These are phyloP conservation scores for Ganoderma leucocontextum DNA, from an alignment of 1,284 basidiomycete species.

Conservation along the genomic window DNA sequence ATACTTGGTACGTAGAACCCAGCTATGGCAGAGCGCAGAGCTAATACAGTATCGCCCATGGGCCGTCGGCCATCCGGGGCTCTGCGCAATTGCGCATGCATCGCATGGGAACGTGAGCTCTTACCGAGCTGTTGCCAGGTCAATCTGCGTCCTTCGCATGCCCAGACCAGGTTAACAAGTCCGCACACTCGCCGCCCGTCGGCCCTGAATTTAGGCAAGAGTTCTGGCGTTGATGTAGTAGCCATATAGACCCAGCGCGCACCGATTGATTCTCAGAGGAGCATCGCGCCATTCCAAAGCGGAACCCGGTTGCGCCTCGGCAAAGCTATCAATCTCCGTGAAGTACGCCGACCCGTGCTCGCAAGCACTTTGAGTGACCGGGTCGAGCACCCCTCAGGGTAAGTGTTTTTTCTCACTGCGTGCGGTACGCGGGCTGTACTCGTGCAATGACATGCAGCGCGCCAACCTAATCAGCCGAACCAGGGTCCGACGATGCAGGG, in stretches of 20 bases:
- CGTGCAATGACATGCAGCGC: constrained; percentile 6
- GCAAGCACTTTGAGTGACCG: constrained; percentile 17
- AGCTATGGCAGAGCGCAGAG: constrained; percentile 16
- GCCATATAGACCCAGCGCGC: constrained; percentile 25
- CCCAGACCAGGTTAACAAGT: not conserved
- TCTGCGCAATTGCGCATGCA: constrained; percentile 7
- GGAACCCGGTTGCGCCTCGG: constrained; percentile 17
- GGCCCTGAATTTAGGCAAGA: constrained; percentile 21
- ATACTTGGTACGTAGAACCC: constrained; percentile 17
- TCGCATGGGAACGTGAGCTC: constrained; percentile 3
- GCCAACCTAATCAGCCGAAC: not conserved
- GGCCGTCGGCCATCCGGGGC: constrained; percentile 24
- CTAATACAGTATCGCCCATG: constrained; percentile 15
- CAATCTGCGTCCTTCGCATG: constrained; percentile 17
- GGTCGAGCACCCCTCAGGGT: constrained; percentile 12
- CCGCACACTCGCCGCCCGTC: constrained; percentile 18
- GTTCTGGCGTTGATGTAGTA: constrained; percentile 7
- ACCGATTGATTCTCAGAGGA: constrained; percentile 24
- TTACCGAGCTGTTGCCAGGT: constrained; percentile 20
- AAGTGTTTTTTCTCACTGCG: constrained; percentile 12
- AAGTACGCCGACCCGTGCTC: constrained; percentile 10
- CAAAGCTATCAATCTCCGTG: constrained; percentile 27
- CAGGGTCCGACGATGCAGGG: not conserved
- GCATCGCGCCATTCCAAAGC: constrained; percentile 15
- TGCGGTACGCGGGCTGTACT: not conserved